phyloP scores from a whole-genome alignment of 345 rosid genomes.

The Lepidium sativum region DNA sequence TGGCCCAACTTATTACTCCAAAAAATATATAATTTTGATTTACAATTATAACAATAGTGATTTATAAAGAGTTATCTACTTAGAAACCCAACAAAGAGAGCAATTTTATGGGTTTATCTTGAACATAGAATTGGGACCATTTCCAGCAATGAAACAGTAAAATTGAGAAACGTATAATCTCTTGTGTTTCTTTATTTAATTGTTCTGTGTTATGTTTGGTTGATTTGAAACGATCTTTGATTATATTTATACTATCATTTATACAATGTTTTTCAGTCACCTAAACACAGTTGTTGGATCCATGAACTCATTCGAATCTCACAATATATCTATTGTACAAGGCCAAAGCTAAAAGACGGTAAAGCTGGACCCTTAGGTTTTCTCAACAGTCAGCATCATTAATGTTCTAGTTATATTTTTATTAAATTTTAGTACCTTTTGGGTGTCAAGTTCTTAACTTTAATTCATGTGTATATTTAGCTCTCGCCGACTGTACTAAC shows the following conservation, averaged over 20 bases:
- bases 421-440: background rate
- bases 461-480: background rate
- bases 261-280: slow-evolving; percentile 2
- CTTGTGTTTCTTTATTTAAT: background rate
- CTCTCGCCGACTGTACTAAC: background rate
- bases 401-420: background rate
- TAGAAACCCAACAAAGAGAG: background rate
- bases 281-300: background rate
- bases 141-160: slow-evolving; percentile 27
- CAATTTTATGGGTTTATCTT: background rate
- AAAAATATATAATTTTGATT: background rate
- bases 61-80: background rate
- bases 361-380: background rate
- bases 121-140: slow-evolving; percentile 28
- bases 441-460: background rate
- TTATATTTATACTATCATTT: background rate
- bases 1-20: no score
- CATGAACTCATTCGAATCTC: background rate
- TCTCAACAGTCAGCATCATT: background rate
- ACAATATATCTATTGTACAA: background rate
- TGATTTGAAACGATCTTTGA: background rate
- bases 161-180: background rate
- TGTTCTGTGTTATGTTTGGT: background rate
- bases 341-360: background rate
- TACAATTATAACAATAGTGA: background rate